phyloP scores from a whole-genome alignment of 2,329 filamentous ascomycete species.

The Colletotrichum viniferum region DNA sequence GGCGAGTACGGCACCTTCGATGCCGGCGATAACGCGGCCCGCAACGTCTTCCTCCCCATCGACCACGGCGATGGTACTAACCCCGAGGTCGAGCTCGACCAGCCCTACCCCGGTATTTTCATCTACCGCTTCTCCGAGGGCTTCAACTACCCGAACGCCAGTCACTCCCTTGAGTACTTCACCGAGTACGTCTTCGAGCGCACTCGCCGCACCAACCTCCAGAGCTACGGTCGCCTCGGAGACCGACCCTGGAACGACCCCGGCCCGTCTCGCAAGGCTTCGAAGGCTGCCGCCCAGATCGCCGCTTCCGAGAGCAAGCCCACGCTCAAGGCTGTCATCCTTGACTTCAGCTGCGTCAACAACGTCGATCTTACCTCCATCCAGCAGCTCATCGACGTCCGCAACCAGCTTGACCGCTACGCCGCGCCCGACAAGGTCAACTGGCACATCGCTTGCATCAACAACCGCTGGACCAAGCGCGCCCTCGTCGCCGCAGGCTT shows the following conservation, averaged over 20 bases:
- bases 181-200: constrained; percentile 69
- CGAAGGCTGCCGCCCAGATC: constrained; percentile 38
- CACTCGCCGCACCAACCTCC: constrained; percentile 77
- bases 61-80: constrained; percentile 91
- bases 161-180: constrained; percentile 83
- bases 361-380: constrained; percentile 93
- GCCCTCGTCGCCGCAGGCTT: constrained; percentile 88
- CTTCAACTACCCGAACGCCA: constrained; percentile 95
- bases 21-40: constrained; percentile 50
- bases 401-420: constrained; percentile 90
- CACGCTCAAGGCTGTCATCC: constrained; percentile 83
- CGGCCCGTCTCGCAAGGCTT: constrained; percentile 64
- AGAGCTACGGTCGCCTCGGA: constrained; percentile 67
- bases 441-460: constrained; percentile 95
- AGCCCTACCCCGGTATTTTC: constrained; percentile 89
- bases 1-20: constrained; percentile 64
- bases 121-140: constrained; percentile 95
- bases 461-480: constrained; percentile 93
- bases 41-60: constrained; percentile 87
- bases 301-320: constrained; percentile 59
- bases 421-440: constrained; percentile 81
- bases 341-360: constrained; percentile 94
- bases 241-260: constrained; percentile 97
- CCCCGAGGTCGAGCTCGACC: constrained; percentile 77
- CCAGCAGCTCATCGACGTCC: constrained; percentile 90